Base-by-base conservation (phyloP, 2,329 filamentous ascomycete genomes). In the Gnomoniopsis sp. region DNA sequence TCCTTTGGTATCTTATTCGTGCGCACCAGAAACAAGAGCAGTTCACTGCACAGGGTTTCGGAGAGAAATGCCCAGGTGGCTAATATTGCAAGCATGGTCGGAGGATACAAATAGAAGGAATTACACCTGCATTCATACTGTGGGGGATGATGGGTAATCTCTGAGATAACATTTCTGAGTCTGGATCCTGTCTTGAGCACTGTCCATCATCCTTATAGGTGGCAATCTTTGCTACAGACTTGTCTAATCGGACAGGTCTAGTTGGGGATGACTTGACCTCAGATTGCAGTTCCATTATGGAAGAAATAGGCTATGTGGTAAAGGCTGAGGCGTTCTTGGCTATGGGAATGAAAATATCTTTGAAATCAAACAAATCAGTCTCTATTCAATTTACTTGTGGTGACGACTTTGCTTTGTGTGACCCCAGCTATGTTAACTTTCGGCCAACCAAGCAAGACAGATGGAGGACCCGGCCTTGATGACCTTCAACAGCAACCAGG, bases 11-110 rank as follows among this genome's bases (percentile, higher is more conserved):
- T 41, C 48, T 47, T 30, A 33, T 30, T 53, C 19, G 41, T 30
- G 26, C 46, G 49, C 26, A 34, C 30, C 50, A 57, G 30, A 34
- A 57, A 58, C 22, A 19, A 43, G 23, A 50, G 58, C 49, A 61
- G 59, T 64, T n/a, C 8, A n/a, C 36, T 15, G 36, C 58, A 66
- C 63, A 53, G 59, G 51, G 64, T 65, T 34, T 49, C 48, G 53
- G 57, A 33, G 58, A 64, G 46, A 62, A 64, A 65, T 61, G 66
- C 67, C 68, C 68, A 65, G 68, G 68, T 63, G 67, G 68, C 64
- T 66, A 62, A 62, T 62, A 57, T 48, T 36, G 66, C 65, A 65
- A 64, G 36, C 15, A 12, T 23, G 8, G 41, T 3, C 10, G 21
- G 15, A 41, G 38, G 22, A 47, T 38, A 48, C 46, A 54, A 46